These are phyloP conservation scores for Ceriops decandra DNA, from an alignment of 345 rosid genomes.

Conservation along the genomic window DNA sequence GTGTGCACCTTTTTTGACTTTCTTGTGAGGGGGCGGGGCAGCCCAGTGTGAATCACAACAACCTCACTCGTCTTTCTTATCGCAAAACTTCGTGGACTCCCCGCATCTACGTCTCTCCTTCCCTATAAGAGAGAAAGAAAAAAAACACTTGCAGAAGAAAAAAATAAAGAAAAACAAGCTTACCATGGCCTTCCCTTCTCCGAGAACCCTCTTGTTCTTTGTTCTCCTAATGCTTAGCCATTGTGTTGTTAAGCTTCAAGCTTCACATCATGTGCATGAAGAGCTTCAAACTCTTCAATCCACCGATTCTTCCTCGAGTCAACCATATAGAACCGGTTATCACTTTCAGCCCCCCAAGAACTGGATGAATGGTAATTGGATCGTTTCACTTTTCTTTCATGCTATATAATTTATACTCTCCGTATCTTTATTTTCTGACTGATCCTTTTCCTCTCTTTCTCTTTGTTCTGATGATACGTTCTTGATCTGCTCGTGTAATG, in stretches of 20 bases:
- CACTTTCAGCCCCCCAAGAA: conserved; percentile 75
- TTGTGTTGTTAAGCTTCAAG: conserved; percentile 42
- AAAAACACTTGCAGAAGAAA: too few species aligned
- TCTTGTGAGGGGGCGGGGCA: too few species aligned
- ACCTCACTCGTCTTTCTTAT: too few species aligned
- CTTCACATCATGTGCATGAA: conserved; percentile 42
- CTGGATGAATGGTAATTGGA: conserved; percentile 66
- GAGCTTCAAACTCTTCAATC: conserved; percentile 23
- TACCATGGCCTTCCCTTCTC: conserved; percentile 20
- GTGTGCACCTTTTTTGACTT: too few species aligned
- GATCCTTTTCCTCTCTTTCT: conserved; percentile 9
- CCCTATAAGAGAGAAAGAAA: too few species aligned
- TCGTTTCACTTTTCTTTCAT: background rate
- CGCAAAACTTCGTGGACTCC: too few species aligned
- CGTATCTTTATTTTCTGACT: background rate
- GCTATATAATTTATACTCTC: background rate
- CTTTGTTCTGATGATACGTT: background rate
- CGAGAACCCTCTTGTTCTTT: conserved; percentile 27
- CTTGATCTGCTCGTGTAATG: conserved; percentile 7
- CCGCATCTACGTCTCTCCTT: too few species aligned
- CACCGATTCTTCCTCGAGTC: conserved; percentile 21
- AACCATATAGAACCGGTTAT: conserved; percentile 61
- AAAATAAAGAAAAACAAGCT: too few species aligned
- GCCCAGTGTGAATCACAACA: too few species aligned
- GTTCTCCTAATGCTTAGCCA: conserved; percentile 33